Base-by-base conservation (phyloP, 2,329 filamentous ascomycete species). In the Elsinoe necatrix region DNA sequence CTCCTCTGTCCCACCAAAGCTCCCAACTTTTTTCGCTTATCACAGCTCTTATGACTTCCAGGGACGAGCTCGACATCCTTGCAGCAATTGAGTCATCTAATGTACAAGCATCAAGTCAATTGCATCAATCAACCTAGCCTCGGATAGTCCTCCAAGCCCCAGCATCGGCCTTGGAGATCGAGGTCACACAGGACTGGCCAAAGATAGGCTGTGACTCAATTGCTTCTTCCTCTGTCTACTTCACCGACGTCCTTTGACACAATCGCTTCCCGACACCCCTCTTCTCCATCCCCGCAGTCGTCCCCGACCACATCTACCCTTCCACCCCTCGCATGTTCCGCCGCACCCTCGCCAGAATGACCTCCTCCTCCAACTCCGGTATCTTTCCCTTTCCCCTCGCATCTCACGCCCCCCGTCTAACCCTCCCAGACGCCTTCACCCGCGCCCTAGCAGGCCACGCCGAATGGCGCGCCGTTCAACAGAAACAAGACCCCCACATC, bases 391-490 rank as follows among this genome's bases (percentile, higher is more conserved):
- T 12, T 21, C 34, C 14, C 34, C 34, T 37, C 9, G 3, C 34
- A 4, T 14, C 34, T n/a, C 34, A 6, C 34, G 29, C 34, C 5
- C 14, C 34, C 34, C 34, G 14, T 4, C 34, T 37, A 37, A 37
- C 34, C 16, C 31, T 35, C 45, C 51, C 58, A 75, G 81, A 85
- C 71, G 73, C 75, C 59, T 84, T 84, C 65, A 73, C 79, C 63
- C 79, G 80, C 65, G 82, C 83, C 59, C 71, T 90, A 64, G 78
- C 79, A 71, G 81, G 41, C 79, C 64, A 90, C 90, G 80, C 81
- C 62, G 77, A 82, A 62, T 91, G 86, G 84, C 83, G 84, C 35
- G 75, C 78, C 58, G 80, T 84, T 63, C 84, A 83, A 62, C 71
- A 77, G 51, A 76, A 82, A 61, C 77, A 83, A 64, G 82, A 90